Evolutionary conservation across 1,284 basidiomycete genomes (phyloP).

Genomic region (Cystobasidiaceae sp.): DNA sequence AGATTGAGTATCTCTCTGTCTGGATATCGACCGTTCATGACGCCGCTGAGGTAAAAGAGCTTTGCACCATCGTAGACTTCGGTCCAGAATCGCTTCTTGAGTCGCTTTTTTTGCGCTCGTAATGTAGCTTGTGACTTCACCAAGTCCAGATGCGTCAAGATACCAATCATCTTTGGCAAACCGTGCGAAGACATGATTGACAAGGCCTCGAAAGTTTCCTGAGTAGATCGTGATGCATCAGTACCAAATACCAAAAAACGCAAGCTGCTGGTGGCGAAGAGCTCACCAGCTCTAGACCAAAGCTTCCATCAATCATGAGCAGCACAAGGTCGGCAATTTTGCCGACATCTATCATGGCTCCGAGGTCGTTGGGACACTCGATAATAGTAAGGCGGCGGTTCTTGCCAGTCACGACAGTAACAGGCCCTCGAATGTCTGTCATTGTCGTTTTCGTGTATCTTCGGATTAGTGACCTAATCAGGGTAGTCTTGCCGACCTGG

Average conservation of each 20-base stretch:
- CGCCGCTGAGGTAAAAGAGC: slow-evolving; percentile 95
- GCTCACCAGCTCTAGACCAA: slow-evolving; percentile 95
- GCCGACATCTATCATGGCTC: slow-evolving; percentile 95
- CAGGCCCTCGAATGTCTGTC: slow-evolving; percentile 82
- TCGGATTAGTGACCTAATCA: slow-evolving; percentile 85
- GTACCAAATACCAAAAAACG: too few species aligned
- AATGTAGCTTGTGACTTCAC: slow-evolving; percentile 88
- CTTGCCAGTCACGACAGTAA: slow-evolving; percentile 88
- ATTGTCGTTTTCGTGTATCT: slow-evolving; percentile 93
- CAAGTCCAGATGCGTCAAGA: slow-evolving; percentile 93
- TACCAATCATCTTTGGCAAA: slow-evolving; percentile 95
- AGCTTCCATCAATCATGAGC: slow-evolving; percentile 95
- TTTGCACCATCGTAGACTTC: slow-evolving; percentile 99
- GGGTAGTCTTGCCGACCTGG: slow-evolving; percentile 81
- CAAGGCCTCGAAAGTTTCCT: slow-evolving; percentile 99
- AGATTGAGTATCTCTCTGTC: slow-evolving; percentile 95
- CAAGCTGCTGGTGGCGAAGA: neutral
- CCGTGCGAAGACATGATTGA: slow-evolving; percentile 96
- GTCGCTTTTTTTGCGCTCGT: slow-evolving; percentile 83
- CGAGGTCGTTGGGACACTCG: slow-evolving; percentile 96
- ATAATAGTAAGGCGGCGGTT: slow-evolving; percentile 87
- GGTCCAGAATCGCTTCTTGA: slow-evolving; percentile 99
- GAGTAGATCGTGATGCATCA: neutral
- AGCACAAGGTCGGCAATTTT: slow-evolving; percentile 95
- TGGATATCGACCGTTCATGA: slow-evolving; percentile 96